phyloP scores from a whole-genome alignment of 257 asterid species.

The Petunia axillaris region DNA sequence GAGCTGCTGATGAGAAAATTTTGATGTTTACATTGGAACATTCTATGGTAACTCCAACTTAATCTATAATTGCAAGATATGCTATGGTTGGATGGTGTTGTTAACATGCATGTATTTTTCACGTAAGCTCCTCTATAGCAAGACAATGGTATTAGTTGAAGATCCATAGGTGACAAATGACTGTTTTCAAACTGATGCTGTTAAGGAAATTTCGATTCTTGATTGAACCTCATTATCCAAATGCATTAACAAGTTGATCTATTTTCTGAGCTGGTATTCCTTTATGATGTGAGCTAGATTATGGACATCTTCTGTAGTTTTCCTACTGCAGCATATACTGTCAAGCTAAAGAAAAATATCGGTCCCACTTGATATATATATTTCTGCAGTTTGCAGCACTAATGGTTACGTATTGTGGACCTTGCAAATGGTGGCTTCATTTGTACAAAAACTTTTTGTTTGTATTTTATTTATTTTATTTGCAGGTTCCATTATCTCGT shows the following conservation, averaged over 20 bases:
- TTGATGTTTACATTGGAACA: conserved; percentile 69
- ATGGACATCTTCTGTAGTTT: conserved; percentile 14
- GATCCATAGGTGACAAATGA: neutral
- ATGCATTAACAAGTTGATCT: neutral
- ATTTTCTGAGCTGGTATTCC: neutral
- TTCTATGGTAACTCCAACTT: conserved; percentile 37
- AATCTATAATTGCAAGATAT: neutral
- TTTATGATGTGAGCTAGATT: neutral
- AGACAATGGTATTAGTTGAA: neutral
- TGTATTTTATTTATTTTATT: neutral
- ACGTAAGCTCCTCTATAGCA: neutral
- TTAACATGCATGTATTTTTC: neutral
- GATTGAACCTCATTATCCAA: neutral
- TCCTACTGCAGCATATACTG: neutral
- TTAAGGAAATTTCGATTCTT: conserved; percentile 4
- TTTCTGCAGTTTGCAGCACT: neutral
- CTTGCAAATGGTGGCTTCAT: conserved; percentile 7
- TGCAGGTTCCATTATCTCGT: neutral
- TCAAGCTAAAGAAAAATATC: neutral
- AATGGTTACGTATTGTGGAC: neutral
- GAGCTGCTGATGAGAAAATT: conserved; percentile 84
- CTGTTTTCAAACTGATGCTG: neutral
- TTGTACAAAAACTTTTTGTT: neutral
- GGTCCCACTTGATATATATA: neutral
- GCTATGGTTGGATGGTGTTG: neutral